These are phyloP conservation scores for Cordyceps militaris DNA, from an alignment of 2,329 filamentous ascomycete species.

Conservation along the genomic window DNA sequence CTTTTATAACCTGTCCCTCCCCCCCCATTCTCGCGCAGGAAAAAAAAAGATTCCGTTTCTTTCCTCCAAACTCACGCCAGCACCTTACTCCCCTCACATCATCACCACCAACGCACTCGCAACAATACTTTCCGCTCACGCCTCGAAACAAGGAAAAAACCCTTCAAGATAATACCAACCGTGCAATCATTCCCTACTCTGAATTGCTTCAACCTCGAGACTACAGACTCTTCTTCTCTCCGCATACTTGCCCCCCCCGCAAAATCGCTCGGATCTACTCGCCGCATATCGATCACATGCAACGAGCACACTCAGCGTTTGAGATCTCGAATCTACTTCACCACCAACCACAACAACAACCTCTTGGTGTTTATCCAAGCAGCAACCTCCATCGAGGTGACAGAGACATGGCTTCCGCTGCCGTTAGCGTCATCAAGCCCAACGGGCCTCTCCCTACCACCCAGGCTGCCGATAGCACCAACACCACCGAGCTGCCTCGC, in stretches of 20 bases:
- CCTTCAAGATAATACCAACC: not conserved
- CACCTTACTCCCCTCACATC: slow-evolving; percentile 3
- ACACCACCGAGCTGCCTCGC: slow-evolving; percentile 69
- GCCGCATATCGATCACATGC: slow-evolving; percentile 55
- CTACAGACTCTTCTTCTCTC: not conserved
- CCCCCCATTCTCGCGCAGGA: slow-evolving; percentile 18
- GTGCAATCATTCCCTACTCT: not conserved
- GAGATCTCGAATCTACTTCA: slow-evolving; percentile 73
- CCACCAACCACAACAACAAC: slow-evolving; percentile 30
- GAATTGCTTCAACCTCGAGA: not conserved
- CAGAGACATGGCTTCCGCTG: slow-evolving; percentile 42
- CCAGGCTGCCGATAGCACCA: slow-evolving; percentile 45
- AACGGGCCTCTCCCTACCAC: slow-evolving; percentile 56
- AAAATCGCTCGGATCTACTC: slow-evolving; percentile 7
- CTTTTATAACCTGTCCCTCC: slow-evolving; percentile 24
- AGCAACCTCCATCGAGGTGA: slow-evolving; percentile 25
- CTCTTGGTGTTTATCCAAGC: slow-evolving; percentile 20
- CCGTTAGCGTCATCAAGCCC: slow-evolving; percentile 51
- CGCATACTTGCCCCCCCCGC: not conserved
- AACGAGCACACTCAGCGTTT: slow-evolving; percentile 64
- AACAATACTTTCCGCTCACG: slow-evolving; percentile 8
- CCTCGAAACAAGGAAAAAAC: not conserved
- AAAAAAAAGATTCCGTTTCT: slow-evolving; percentile 16
- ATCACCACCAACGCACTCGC: not conserved
- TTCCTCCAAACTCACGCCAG: slow-evolving; percentile 13